phyloP scores from a whole-genome alignment of 1,284 basidiomycete species.

The Neonothopanus nambi region DNA sequence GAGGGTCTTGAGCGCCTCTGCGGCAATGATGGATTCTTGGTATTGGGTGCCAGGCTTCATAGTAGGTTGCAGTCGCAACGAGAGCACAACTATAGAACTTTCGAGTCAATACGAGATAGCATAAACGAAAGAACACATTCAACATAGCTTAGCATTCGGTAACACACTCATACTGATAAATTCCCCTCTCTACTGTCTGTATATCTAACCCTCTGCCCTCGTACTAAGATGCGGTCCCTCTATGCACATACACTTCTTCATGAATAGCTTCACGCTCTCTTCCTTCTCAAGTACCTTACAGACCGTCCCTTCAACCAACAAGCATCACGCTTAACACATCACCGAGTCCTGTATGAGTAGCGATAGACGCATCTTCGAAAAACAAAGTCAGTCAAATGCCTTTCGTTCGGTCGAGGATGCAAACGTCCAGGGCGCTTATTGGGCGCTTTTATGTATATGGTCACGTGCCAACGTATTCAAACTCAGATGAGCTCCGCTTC shows the following conservation, averaged over 20 bases:
- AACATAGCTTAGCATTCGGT: slow-evolving; percentile 87
- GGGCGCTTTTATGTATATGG: too few relatives aligned
- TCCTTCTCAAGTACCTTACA: slow-evolving; percentile 61
- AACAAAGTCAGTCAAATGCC: slow-evolving; percentile 84
- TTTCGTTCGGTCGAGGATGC: slow-evolving; percentile 98
- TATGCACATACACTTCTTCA: slow-evolving; percentile 91
- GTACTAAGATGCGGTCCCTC: slow-evolving; percentile 96
- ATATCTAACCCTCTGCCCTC: slow-evolving; percentile 94
- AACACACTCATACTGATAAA: slow-evolving; percentile 96
- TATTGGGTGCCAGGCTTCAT: slow-evolving; percentile 88
- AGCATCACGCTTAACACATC: slow-evolving; percentile 82
- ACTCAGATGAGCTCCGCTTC: too few relatives aligned
- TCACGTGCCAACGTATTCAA: too few relatives aligned
- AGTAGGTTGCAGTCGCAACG: slow-evolving; percentile 89
- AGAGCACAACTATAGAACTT: slow-evolving; percentile 73
- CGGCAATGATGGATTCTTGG: slow-evolving; percentile 82
- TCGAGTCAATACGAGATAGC: slow-evolving; percentile 6
- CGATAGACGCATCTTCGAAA: slow-evolving; percentile 82
- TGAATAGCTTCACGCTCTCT: slow-evolving; percentile 68
- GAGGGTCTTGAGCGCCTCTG: slow-evolving; percentile 88
- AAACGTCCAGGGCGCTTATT: too few relatives aligned
- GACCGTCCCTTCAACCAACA: slow-evolving; percentile 64
- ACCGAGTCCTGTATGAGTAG: slow-evolving; percentile 93
- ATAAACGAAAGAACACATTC: background rate
- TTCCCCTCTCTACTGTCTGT: slow-evolving; percentile 90